These are phyloP conservation scores for Lodderomyces metapsilosis DNA, from an alignment of 1,139 yeast genomes.

Conservation along the genomic window DNA sequence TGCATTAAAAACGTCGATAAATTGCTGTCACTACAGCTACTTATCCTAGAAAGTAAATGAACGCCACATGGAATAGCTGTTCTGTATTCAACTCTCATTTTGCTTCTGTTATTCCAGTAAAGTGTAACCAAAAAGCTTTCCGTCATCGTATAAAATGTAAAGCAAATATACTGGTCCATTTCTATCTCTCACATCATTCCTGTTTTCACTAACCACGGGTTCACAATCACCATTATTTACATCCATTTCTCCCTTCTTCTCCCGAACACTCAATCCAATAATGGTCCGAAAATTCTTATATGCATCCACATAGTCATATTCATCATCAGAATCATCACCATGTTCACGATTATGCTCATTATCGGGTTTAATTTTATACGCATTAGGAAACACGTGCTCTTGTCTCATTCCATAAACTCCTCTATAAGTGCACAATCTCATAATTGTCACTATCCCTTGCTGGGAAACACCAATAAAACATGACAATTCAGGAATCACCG, in stretches of 20 bases:
- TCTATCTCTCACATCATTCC: neutral
- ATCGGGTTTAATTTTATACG: constrained; percentile 25
- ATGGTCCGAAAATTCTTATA: constrained; percentile 36
- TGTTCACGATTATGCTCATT: no score
- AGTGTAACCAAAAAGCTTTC: neutral
- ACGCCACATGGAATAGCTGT: no score
- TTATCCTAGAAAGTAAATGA: no score
- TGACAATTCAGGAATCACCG: constrained; percentile 52
- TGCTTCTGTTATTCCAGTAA: neutral
- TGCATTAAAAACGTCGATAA: no score
- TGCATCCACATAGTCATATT: no score
- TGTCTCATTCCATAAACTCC: constrained; percentile 63
- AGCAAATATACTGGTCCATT: neutral
- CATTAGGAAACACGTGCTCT: constrained; percentile 54
- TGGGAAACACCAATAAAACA: constrained; percentile 57
- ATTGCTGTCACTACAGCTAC: no score
- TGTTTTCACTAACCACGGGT: neutral
- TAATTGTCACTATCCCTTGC: constrained; percentile 55
- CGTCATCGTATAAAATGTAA: neutral
- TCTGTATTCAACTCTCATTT: no score
- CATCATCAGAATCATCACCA: no score
- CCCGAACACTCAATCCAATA: constrained; percentile 29
- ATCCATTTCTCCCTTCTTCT: constrained; percentile 10
- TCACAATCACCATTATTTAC: neutral
- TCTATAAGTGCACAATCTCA: constrained; percentile 55